Evolutionary conservation across 371 early-diverging fungal species (phyloP).

Genomic region (Zychaea mexicana): DNA sequence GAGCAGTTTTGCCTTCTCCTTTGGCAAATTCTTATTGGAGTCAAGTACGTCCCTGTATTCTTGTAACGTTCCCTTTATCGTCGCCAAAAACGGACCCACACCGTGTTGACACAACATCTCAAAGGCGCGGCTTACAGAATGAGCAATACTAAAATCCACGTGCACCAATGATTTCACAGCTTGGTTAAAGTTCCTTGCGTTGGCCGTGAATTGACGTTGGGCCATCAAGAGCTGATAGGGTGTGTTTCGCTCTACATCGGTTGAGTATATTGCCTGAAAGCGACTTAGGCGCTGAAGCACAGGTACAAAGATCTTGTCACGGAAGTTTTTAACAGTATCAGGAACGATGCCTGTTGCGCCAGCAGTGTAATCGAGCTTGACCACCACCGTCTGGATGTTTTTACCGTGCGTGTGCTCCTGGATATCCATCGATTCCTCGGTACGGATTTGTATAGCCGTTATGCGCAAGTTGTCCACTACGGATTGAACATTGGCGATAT

Average conservation of each 20-base stretch:
- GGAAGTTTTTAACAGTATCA: constrained; percentile 27
- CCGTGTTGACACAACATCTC: constrained; percentile 65
- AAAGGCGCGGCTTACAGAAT: constrained; percentile 52
- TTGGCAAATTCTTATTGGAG: constrained; percentile 24
- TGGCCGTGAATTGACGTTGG: constrained; percentile 38
- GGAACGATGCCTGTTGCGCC: constrained; percentile 46
- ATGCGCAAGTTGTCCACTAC: constrained; percentile 81
- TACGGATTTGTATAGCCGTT: constrained; percentile 79
- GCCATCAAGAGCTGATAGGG: constrained; percentile 50
- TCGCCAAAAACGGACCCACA: constrained; percentile 57
- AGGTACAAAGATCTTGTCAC: constrained; percentile 41
- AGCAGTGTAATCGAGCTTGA: constrained; percentile 65
- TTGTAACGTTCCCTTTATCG: constrained; percentile 32
- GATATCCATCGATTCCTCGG: constrained; percentile 90
- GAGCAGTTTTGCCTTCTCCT: constrained; percentile 16
- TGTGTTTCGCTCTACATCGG: constrained; percentile 43
- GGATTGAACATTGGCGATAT: constrained; percentile 74
- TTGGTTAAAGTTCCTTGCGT: constrained; percentile 24
- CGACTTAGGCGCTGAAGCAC: constrained; percentile 50
- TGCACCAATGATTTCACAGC: constrained; percentile 31
- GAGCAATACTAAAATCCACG: constrained; percentile 41
- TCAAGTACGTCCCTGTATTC: constrained; percentile 9
- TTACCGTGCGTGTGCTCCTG: constrained; percentile 74
- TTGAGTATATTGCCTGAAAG: constrained; percentile 40
- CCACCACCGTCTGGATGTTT: constrained; percentile 61